Evolutionary conservation across 2,329 filamentous ascomycete species (phyloP), one percentile per base, ranked within the genome.

Genomic region (Xylariaceae sp.): DNA sequence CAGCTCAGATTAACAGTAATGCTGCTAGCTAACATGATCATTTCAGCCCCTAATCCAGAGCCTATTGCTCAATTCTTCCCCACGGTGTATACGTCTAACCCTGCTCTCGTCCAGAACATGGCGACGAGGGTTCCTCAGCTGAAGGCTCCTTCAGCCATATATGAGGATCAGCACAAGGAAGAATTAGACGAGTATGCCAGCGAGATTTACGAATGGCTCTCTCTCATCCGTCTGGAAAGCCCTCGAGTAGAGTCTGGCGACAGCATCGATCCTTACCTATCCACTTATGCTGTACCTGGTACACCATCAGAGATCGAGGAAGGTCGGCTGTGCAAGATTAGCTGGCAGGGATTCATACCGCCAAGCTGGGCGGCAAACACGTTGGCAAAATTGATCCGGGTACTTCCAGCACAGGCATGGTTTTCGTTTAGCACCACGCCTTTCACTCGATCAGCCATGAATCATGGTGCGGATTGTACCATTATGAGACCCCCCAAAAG

Each of bases 131-230:
- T 77, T 70, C 69, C 77, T 63, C 63, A 64, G 1, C 64, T 79
- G 3, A 71, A 66, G 37, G 69, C 73, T 4, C 67, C 72, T 2
- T 57, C 66, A 8, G 65, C 68, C 11, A 62, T 72, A 13, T 66
- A 78, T 48, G 65, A 73, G 51, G 63, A 70, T 1, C 66, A 74
- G 41, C 77, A 77, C 45, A 72, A 74, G 55, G 74, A 77, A 48
- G 80, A 82, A 6, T 77, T 89, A 41, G 84, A 88, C 59, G 85
- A 90, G 18, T 80, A 80, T 61, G 82, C 83, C 1, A 78, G 81
- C 0, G 84, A 87, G 15, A 69, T 88, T 10, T 85, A 92, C 64
- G 90, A 94, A 73, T 94, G 88, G 86, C 69, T 93, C 0, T 86
- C 86, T 2, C 74, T 95, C n/a, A 71, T 87, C 4, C 79, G 82